Base-by-base conservation (phyloP, 2,329 filamentous ascomycete species). In the Clonostachys solani region DNA sequence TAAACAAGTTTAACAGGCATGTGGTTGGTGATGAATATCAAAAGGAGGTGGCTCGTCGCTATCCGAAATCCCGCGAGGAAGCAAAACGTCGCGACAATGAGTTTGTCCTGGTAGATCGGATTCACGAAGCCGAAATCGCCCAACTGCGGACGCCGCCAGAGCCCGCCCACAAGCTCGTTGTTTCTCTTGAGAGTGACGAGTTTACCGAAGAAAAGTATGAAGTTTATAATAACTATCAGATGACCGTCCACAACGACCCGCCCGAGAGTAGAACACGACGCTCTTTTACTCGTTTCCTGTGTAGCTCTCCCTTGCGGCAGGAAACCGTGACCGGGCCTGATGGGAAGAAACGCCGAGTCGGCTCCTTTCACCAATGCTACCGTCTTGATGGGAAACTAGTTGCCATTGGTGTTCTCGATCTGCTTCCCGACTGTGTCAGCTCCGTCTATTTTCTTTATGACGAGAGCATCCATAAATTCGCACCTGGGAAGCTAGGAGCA, bases 371-470 rank as follows among this genome's bases (percentile, higher is more conserved):
- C 57, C 88, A 92, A 60, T 91, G 87, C 67, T 92, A 92, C 61
- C 78, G 88, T 33, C 71, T 94, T 4, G 86, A 94, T 58, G 88
- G 87, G 18, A 75, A 81, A 44, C 72, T 94, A 13, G 81, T 92
- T 19, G 89, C 89, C 3, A 77, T 94, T 52, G 84, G 84, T 0
- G 85, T 94, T 2, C 69, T 94, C 6, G 89, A 94, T 60, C 72
- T 94, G 9, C 71, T 94, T 2, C 89, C 89, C 0, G 73, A 89
- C 49, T 84, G 81, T 54, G 86, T 94, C 44, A 92, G 87, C 56
- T 86, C 86, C 5, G 89, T 94, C 12, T 94, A 94, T 66, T 89
- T 94, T 60, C 68, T 94, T 50, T 94, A 94, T 59, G 80, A 92
- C 57, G 82, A 85, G 57, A 87, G 86, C 52, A 81, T 90, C 46